phyloP scores from a whole-genome alignment of 1,284 basidiomycete genomes.

The Boletus holoroseus region DNA sequence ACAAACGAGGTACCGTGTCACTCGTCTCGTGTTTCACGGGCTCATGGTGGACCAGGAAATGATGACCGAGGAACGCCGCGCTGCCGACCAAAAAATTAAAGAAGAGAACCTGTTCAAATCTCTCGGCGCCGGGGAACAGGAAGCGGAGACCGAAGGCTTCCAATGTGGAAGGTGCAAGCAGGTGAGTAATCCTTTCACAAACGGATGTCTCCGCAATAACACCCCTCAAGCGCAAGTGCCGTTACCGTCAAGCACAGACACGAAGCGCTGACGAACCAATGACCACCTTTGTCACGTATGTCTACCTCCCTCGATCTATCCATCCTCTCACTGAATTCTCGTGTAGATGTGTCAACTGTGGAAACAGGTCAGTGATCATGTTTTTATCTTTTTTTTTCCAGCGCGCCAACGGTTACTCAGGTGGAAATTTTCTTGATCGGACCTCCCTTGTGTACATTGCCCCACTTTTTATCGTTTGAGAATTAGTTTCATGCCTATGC shows the following conservation, averaged over 20 bases:
- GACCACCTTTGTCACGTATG: conserved; percentile 73
- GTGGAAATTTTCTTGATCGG: conserved; percentile 63
- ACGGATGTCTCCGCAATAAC: neutral
- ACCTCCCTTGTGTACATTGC: neutral
- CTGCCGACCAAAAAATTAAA: conserved; percentile 76
- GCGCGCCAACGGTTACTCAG: conserved; percentile 29
- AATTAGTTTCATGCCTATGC: neutral
- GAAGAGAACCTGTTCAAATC: conserved; percentile 90
- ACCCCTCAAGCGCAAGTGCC: conserved; percentile 68
- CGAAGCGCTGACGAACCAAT: conserved; percentile 94
- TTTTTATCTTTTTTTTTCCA: neutral
- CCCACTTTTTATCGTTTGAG: conserved; percentile 8
- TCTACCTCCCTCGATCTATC: conserved; percentile 13
- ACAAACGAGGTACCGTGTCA: conserved; percentile 59
- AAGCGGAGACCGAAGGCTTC: conserved; percentile 98
- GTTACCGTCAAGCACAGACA: conserved; percentile 93
- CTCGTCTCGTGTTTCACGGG: neutral
- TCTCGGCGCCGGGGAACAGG: conserved; percentile 81
- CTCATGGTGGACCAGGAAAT: conserved; percentile 62
- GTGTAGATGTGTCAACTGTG: conserved; percentile 52
- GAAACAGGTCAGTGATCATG: conserved; percentile 45
- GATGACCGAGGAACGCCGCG: conserved; percentile 89
- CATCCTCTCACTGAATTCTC: neutral
- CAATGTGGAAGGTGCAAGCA: conserved; percentile 93
- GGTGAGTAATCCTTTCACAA: conserved; percentile 34